Evolutionary conservation across 768 basidiomycete genomes (phyloP), one percentile per base, ranked within the genome.

Genomic region (Panaeolus papilionaceus): DNA sequence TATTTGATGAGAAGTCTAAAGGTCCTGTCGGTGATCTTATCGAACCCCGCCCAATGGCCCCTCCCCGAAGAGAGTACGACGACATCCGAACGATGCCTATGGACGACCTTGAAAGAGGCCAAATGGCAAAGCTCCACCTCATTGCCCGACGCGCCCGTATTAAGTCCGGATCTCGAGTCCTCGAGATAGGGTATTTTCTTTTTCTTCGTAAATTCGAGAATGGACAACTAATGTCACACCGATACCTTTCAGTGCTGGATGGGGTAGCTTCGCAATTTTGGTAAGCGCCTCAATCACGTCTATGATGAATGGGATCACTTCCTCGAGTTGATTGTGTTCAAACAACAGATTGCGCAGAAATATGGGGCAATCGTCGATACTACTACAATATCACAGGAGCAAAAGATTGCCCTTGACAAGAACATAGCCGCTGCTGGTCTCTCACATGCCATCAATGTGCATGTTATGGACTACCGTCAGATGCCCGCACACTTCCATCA

Each of bases 251-350:
- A 23, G 23, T 23, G 23, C 38, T 33, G 68, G 68, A 3, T 69
- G 68, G 68, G 68, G 65, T n/a, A 69, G 68, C 63, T 69, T 69
- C 26, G 28, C 68, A 5, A 69, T 69, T 26, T 45, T 69, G 37
- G 68, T 69, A 18, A 4, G 65, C 16, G 4, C n/a, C 28, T 28
- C 40, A 6, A 26, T 37, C 23, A 23, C 23, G 23, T 23, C 23
- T 0, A 23, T 23, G 23, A 23, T 23, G 23, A 23, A 23, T 23
- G 23, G 23, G 23, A 23, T 23, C 23, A 23, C 23, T 23, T 23
- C 23, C 23, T 23, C 23, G 23, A 23, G 23, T 23, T 23, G 1
- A 23, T 23, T 23, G 23, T 23, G 23, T 23, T 23, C 23, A 23
- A 23, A 23, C 0, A 23, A 23, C 23, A 69, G 68, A 63, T 51